A percentile compares a stretch with the other conserved stretches of the same genome.
Conservation (phyloP, 495 filamentous ascomycete genomes). For the Patellaria atrata region DNA sequence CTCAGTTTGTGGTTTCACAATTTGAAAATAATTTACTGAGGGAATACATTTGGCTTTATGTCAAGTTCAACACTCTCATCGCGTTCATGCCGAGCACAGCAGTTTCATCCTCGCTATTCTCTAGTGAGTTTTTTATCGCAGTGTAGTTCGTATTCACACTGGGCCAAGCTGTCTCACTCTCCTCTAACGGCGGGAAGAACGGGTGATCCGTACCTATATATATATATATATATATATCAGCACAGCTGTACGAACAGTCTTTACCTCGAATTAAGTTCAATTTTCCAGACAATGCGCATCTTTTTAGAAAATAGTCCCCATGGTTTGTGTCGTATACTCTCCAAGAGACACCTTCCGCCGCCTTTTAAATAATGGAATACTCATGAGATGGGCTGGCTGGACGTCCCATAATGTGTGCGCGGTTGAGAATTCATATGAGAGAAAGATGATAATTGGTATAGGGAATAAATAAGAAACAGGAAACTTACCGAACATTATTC, state of each 20-base stretch:
- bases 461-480: neutral
- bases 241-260: too few species aligned
- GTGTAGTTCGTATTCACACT: constrained; percentile 69
- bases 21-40: too few species aligned
- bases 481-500: constrained; percentile 56
- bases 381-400: too few species aligned
- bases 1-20: too few species aligned
- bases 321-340: neutral
- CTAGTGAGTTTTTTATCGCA: constrained; percentile 50
- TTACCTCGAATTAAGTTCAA: too few species aligned
- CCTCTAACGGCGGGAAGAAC: constrained; percentile 74
- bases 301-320: too few species aligned
- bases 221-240: neutral
- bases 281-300: too few species aligned
- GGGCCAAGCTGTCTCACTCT: constrained; percentile 52
- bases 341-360: neutral
- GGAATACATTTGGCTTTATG: constrained; percentile 2
- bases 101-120: constrained; percentile 30
- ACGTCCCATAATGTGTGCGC: too few species aligned
- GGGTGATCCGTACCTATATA: constrained; percentile 72
- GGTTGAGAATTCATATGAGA: too few species aligned
- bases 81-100: constrained; percentile 28
- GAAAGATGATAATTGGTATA: too few species aligned
- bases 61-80: constrained; percentile 21
- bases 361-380: neutral